Base-by-base conservation (phyloP, 306 rosid species). In the Ormosia emarginata region DNA sequence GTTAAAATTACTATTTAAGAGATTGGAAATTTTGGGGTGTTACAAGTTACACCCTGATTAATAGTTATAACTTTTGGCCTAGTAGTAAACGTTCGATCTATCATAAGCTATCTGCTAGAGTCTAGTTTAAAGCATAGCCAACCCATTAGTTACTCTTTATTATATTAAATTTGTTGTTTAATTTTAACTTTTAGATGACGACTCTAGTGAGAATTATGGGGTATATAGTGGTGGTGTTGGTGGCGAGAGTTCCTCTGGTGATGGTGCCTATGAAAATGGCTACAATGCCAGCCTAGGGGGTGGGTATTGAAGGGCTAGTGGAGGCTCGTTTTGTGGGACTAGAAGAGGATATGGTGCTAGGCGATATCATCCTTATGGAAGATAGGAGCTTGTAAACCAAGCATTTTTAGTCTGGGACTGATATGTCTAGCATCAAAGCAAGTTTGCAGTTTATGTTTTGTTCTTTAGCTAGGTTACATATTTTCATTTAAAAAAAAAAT, bases 311-410 rank as follows among this genome's bases (percentile, higher is more conserved):
- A 87, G 89, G 33, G 89, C 90, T 50, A 78, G 95, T 76, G 97
- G 92, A 69, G 97, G 93, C 39, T 83, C 97, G 74, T 91, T 87
- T 81, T 91, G 93, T 85, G 98, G 97, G 41, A 89, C 92, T 76
- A 87, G 98, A 84, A 98, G 98, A 14, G 99, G 98, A 17, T 91
- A 93, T 61, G 93, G 90, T 8, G 93, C 88, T 57, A 90, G 97
- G 67, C 93, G 99, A 49, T 95, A 93, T 62, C 99, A 95, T 87
- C 99, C 99, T 24, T 95, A 95, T 59, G 98, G 97, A 74, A 90
- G 99, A 82, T 95, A 94, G 86, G 74, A 82, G 79, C 49, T 67
- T 80, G 71, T 81, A 29, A 30, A 69, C 7, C 68, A 32, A 67
- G 79, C 29, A 77, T 74, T 71, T 66, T 63, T 76, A 86, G 82